Base-by-base conservation (phyloP, 306 rosid genomes). In the Gastrolobium bilobum region DNA sequence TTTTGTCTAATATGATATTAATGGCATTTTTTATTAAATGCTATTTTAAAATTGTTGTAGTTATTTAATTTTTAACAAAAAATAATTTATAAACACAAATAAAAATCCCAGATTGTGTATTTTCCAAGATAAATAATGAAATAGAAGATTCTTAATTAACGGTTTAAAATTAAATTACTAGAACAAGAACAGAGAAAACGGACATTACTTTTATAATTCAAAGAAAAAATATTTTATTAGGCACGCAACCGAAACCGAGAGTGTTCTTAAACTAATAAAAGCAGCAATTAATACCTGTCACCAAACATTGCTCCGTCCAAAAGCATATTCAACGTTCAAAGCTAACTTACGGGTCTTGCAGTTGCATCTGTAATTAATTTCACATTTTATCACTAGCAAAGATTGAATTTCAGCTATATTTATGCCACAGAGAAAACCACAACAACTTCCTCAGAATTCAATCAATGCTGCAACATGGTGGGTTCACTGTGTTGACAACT, bases 391-490 rank as follows among this genome's bases (percentile, higher is more conserved):
- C 54, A 48, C 58, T 44, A 33, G 35, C 47, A 9, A 51, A 14
- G 51, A 38, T 80, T 79, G 83, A 79, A 79, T 71, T 62, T 65
- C 31, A 51, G 58, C 38, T 34, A 26, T 30, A 79, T 60, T 69
- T 60, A 59, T 79, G 53, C 7, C 57, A 40, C 3, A 4, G 5
- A 70, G 13, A 72, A 72, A 53, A 20, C 44, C 34, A 51, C 58
- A 61, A 62, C 51, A 42, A 71, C 66, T 11, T 30, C 57, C 14
- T 57, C n/a, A 13, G 30, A 39, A 47, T 26, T 46, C 63, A 59
- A 71, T 81, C 11, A 44, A 73, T 73, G 61, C 53, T 10, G 3
- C 6, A 70, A 64, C 64, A 15, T 68, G 76, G 66, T 42, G 60
- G 67, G 54, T 60, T 79, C 61, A 1, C 20, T 8, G 67, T 37